Conservation (phyloP, 805 yeast species). For the Suhomyces canberraensis region DNA sequence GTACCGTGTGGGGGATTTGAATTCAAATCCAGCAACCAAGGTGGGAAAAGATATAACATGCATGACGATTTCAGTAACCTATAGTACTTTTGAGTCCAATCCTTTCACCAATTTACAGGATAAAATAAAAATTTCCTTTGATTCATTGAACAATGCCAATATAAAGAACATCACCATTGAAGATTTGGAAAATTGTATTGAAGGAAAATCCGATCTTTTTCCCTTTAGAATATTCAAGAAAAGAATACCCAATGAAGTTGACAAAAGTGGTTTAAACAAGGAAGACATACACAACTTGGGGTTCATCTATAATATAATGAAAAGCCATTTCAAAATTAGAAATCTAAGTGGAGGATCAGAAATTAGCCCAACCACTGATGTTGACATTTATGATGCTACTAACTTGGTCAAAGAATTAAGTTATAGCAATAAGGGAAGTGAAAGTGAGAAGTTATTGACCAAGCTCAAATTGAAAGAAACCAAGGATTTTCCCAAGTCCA, state of each 20-base stretch:
- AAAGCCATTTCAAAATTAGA: conserved; percentile 29
- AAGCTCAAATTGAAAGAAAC: conserved; percentile 2
- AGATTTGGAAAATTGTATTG: conserved; percentile 27
- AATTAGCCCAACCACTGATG: conserved; percentile 7
- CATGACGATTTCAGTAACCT: conserved; percentile 35
- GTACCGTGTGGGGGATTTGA: conserved; percentile 14
- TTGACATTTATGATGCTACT: conserved; percentile 12
- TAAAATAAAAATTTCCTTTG: conserved; percentile 27
- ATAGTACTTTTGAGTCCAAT: conserved; percentile 30
- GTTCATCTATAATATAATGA: conserved; percentile 29
- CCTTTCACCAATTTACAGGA: conserved; percentile 25
- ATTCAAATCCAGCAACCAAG: neutral
- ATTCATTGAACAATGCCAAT: conserved; percentile 19
- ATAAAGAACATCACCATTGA: conserved; percentile 20
- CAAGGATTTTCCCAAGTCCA: conserved; percentile 7
- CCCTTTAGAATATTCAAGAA: conserved; percentile 21
- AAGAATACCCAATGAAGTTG: conserved; percentile 1
- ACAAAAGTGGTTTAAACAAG: conserved; percentile 11
- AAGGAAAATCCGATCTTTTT: conserved; percentile 20
- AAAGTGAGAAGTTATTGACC: conserved; percentile 7
- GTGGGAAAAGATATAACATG: conserved; percentile 18
- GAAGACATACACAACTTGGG: conserved; percentile 31
- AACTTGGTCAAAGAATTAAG: conserved; percentile 14
- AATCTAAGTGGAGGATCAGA: conserved; percentile 28
- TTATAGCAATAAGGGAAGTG: conserved; percentile 2